Base-by-base conservation (phyloP, 2,329 filamentous ascomycete species). In the Colletotrichum cuscutae region DNA sequence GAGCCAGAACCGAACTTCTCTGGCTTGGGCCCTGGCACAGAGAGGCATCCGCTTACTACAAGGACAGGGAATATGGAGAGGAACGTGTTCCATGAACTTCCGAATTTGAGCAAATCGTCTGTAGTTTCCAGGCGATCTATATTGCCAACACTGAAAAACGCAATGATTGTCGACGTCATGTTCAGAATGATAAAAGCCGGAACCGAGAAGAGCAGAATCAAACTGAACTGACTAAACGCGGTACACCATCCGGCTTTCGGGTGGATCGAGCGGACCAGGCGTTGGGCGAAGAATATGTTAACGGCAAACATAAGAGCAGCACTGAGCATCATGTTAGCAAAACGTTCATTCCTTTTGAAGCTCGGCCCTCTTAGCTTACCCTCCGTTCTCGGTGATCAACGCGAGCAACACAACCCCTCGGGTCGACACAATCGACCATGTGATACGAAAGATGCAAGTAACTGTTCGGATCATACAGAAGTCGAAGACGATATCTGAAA, bases 251-350 rank as follows among this genome's bases (percentile, higher is more conserved):
- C 83, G 9, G 82, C 53, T 15, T 24, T 19, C 9, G 83, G 82
- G 42, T 82, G 82, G 63, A 80, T 79, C 2, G 82, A 81, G 57
- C 83, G 81, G 3, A 84, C 74, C 30, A 84, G 77, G 54, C 83
- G 81, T 71, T 83, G 82, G 2, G 80, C 79, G 67, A 84, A 82
- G 72, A 84, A 78, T 22, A 84, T 77, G 74, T 84, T 84, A 72
- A 83, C 75, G 35, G 81, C 74, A 60, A 82, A 84, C 22, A 83
- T 37, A 13, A 82, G 66, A 6, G 81, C 76, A 11, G 81, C 79
- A 26, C 83, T 80, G 12, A 5, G 19, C 13, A 11, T 7, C 13
- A 9, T 63, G 28, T 24, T n/a, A 58, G 30, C 4, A 19, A 4
- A 22, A 49, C n/a, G 24, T 53, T 13, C 42, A 30, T n/a, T 22